These are phyloP conservation scores for Paramecium pentaurelia DNA, from an alignment of 73 alveolate genomes.

Conservation along the genomic window DNA sequence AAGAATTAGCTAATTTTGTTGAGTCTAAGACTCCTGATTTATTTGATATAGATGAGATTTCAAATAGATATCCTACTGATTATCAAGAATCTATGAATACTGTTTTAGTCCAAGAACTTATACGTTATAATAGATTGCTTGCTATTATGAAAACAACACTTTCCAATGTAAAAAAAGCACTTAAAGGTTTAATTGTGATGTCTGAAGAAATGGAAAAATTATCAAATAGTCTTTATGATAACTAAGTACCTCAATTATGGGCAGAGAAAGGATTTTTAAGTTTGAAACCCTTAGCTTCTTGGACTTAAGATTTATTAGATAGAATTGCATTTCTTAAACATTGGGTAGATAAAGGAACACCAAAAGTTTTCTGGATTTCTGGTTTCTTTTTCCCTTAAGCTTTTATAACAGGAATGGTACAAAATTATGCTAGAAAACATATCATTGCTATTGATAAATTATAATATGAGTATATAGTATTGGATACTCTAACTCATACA, in stretches of 20 bases:
- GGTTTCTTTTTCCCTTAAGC: constrained; percentile 99
- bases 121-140: constrained; percentile 90
- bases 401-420: constrained; percentile 98
- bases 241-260: constrained; percentile 97
- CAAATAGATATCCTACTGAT: constrained; percentile 93
- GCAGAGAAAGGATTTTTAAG: constrained; percentile 96
- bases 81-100: constrained; percentile 99
- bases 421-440: constrained; percentile 99
- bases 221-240: constrained; percentile 95
- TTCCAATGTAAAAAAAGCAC: constrained; percentile 88
- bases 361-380: constrained; percentile 98
- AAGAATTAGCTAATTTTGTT: constrained; percentile 83
- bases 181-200: constrained; percentile 96
- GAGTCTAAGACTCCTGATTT: constrained; percentile 90
- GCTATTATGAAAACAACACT: constrained; percentile 87
- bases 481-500: constrained; percentile 84
- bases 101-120: constrained; percentile 95
- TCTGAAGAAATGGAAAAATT: constrained; percentile 98
- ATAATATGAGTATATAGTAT: constrained; percentile 83
- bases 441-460: constrained; percentile 96
- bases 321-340: constrained; percentile 78
- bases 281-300: constrained; percentile 97
- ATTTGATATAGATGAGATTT: constrained; percentile 94
- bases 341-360: constrained; percentile 95
- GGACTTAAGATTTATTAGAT: constrained; percentile 95